Percentiles rank a stretch among this genome's conserved stretches.
Conservation (phyloP, 2,329 filamentous ascomycete species). For the Aspergillus luchuensis region DNA sequence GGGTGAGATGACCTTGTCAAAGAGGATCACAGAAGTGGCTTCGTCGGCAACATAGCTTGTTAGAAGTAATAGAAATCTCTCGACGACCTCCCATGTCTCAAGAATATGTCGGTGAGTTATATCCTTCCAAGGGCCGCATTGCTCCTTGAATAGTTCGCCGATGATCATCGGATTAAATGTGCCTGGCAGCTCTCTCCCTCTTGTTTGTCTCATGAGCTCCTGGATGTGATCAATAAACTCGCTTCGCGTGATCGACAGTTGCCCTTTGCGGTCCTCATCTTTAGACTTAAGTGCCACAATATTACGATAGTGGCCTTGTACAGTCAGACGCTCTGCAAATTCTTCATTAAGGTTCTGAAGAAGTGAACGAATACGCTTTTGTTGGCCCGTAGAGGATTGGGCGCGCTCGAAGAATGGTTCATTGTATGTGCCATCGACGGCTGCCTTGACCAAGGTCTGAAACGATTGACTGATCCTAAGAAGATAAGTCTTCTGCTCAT, state of each 20-base stretch:
- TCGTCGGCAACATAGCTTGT: conserved; percentile 24
- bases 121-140: conserved; percentile 59
- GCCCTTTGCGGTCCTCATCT: conserved; percentile 2
- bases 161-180: conserved; percentile 64
- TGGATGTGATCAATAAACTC: conserved; percentile 47
- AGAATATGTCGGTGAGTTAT: not conserved
- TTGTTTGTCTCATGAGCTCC: conserved; percentile 43
- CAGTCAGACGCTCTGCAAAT: conserved; percentile 24
- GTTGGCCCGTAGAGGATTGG: conserved; percentile 25
- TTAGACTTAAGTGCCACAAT: not conserved
- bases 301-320: conserved; percentile 13
- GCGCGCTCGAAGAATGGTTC: conserved; percentile 34
- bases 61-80: conserved; percentile 41
- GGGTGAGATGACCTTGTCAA: conserved; percentile 43
- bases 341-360: conserved; percentile 28
- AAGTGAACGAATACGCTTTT: conserved; percentile 36
- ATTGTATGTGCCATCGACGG: conserved; percentile 37
- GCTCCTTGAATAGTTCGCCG: conserved; percentile 61
- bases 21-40: conserved; percentile 43
- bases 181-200: conserved; percentile 61
- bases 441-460: conserved; percentile 36
- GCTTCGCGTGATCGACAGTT: conserved; percentile 25
- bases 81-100: no score
- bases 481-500: conserved; percentile 29
- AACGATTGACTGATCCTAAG: conserved; percentile 44